Evolutionary conservation across 768 basidiomycete genomes (phyloP).

Genomic region (Trametes coccinea): DNA sequence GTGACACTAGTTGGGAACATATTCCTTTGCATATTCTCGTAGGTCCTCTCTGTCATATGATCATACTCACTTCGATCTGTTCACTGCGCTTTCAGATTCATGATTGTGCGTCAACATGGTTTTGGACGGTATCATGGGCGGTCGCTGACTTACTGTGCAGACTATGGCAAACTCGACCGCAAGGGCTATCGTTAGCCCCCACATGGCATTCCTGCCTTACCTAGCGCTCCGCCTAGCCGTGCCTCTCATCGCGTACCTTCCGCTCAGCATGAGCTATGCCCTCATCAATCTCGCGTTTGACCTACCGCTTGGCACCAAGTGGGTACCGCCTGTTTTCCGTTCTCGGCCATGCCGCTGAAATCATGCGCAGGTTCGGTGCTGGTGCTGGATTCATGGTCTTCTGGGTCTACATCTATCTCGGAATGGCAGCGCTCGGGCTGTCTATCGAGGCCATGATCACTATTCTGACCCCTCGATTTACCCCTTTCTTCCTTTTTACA

Average conservation of each 20-base stretch:
- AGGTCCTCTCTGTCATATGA: constrained; percentile 16
- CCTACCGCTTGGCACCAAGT: constrained; percentile 43
- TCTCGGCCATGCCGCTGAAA: background rate
- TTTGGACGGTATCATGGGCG: background rate
- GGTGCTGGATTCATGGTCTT: constrained; percentile 33
- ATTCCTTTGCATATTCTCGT: constrained; percentile 34
- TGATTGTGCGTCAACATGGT: constrained; percentile 20
- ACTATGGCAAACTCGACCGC: constrained; percentile 36
- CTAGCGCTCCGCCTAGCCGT: constrained; percentile 36
- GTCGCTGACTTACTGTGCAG: constrained; percentile 16
- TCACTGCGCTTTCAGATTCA: constrained; percentile 23
- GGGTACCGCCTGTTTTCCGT: background rate
- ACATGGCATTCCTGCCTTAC: constrained; percentile 37
- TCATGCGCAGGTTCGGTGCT: constrained; percentile 10
- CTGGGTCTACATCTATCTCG: constrained; percentile 35
- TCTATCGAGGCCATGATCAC: constrained; percentile 37
- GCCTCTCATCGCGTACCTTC: constrained; percentile 39
- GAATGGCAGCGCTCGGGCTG: constrained; percentile 37
- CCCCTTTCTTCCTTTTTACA: constrained; percentile 36
- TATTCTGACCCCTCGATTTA: constrained; percentile 34
- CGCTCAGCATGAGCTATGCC: constrained; percentile 43
- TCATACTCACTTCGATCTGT: background rate
- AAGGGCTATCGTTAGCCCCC: constrained; percentile 37
- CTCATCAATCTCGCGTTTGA: constrained; percentile 46
- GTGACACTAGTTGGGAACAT: constrained; percentile 46